These are phyloP conservation scores for Drechslerella stenobrocha DNA, from an alignment of 2,329 filamentous ascomycete genomes.

Conservation along the genomic window DNA sequence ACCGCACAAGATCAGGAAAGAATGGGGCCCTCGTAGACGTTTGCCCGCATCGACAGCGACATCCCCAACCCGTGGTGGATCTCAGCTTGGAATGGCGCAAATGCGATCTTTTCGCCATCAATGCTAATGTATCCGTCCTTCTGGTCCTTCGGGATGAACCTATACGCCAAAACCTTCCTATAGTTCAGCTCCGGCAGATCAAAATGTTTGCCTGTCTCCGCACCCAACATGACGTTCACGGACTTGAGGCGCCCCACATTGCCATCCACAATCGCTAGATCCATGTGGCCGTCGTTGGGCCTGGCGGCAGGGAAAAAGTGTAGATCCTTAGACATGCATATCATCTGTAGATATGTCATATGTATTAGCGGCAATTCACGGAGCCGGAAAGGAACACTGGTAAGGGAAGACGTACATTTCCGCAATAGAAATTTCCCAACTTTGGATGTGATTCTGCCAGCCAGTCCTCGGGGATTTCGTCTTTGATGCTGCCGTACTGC, in stretches of 20 bases:
- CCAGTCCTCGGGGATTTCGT: conserved; percentile 78
- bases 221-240: conserved; percentile 69
- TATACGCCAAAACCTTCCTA: conserved; percentile 82
- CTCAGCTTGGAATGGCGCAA: conserved; percentile 88
- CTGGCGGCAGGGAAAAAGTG: conserved; percentile 86
- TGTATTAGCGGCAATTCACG: background rate
- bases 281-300: conserved; percentile 81
- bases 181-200: conserved; percentile 74
- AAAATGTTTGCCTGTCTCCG: conserved; percentile 76
- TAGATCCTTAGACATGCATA: conserved; percentile 81
- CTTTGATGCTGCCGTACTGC: conserved; percentile 76
- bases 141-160: conserved; percentile 74
- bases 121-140: conserved; percentile 85
- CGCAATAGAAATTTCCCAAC: conserved; percentile 88
- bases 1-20: conserved; percentile 9
- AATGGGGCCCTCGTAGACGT: conserved; percentile 65
- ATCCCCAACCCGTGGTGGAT: conserved; percentile 80
- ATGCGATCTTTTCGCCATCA: conserved; percentile 85
- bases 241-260: conserved; percentile 70
- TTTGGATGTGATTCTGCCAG: conserved; percentile 71
- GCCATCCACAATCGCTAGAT: conserved; percentile 79
- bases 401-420: conserved; percentile 67
- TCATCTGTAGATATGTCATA: conserved; percentile 63
- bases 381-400: background rate
- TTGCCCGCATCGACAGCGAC: conserved; percentile 74